phyloP scores from a whole-genome alignment of 441 rosid genomes.

The Hypseocharis bilobata region DNA sequence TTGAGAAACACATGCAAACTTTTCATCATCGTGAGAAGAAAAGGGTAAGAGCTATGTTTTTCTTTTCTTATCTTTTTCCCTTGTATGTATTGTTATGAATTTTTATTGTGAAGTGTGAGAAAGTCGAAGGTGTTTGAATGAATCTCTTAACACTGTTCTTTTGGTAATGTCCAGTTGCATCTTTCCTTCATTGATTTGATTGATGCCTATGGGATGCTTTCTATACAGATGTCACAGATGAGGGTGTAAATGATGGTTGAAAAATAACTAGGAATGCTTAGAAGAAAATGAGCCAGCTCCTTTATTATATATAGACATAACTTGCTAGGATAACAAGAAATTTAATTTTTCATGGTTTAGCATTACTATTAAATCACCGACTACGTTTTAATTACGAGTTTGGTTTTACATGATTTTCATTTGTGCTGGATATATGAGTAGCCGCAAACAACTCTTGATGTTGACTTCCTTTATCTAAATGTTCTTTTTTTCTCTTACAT shows the following conservation, averaged over 20 bases:
- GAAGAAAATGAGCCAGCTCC: not conserved
- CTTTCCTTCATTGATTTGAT: constrained; percentile 87
- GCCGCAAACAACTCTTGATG: no score
- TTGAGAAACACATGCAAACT: constrained; percentile 76
- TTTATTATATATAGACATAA: not conserved
- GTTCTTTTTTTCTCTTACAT: no score
- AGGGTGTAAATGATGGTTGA: constrained; percentile 81
- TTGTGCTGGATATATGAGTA: no score
- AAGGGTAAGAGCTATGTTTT: constrained; percentile 35
- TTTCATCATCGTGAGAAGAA: constrained; percentile 82
- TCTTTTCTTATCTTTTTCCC: not conserved
- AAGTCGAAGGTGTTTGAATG: not conserved
- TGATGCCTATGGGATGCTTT: constrained; percentile 99
- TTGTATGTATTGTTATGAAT: not conserved
- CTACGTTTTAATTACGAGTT: constrained; percentile 7
- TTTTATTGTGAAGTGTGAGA: not conserved
- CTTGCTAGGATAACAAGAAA: not conserved
- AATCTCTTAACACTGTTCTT: not conserved
- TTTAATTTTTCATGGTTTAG: not conserved
- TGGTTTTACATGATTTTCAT: no score
- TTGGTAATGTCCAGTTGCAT: constrained; percentile 40
- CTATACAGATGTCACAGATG: constrained; percentile 93
- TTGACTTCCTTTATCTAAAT: no score
- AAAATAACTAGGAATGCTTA: constrained; percentile 37
- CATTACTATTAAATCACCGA: constrained; percentile 13